phyloP scores from a whole-genome alignment of 148 eudicot species.

The Diospyros lotus region DNA sequence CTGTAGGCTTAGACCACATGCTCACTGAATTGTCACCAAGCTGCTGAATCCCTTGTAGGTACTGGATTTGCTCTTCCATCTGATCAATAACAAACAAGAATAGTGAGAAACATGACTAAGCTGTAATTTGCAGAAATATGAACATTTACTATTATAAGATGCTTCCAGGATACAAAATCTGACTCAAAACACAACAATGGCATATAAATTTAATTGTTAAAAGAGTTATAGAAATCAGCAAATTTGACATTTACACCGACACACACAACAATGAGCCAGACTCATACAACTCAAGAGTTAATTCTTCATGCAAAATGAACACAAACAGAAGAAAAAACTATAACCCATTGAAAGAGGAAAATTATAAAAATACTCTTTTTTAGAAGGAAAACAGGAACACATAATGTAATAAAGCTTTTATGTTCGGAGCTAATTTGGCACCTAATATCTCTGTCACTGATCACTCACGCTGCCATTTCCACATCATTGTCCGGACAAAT shows the following conservation, averaged over 20 bases:
- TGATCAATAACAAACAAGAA: conserved; percentile 21
- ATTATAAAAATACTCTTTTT: too few species aligned
- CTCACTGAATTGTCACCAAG: conserved; percentile 44
- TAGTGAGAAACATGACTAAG: not conserved
- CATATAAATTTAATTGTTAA: not conserved
- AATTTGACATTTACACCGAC: not conserved
- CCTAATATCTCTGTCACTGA: not conserved
- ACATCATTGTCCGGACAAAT: not conserved
- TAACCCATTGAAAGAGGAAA: too few species aligned
- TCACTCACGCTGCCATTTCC: not conserved
- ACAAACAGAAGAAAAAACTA: too few species aligned
- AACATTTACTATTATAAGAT: not conserved
- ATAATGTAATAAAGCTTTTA: not conserved
- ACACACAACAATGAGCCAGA: too few species aligned
- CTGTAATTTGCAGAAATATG: not conserved
- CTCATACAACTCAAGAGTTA: not conserved
- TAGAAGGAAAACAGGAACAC: not conserved
- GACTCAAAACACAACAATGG: not conserved
- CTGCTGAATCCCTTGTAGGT: conserved; percentile 40
- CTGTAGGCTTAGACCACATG: conserved; percentile 74
- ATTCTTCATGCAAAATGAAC: too few species aligned
- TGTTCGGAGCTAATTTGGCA: not conserved
- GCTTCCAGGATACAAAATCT: not conserved
- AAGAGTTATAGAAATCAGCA: not conserved
- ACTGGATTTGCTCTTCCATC: conserved; percentile 46